Percentiles rank a stretch among this genome's conserved stretches.
phyloP scores from a whole-genome alignment of 495 filamentous ascomycete species.

The Immersiella caudata region DNA sequence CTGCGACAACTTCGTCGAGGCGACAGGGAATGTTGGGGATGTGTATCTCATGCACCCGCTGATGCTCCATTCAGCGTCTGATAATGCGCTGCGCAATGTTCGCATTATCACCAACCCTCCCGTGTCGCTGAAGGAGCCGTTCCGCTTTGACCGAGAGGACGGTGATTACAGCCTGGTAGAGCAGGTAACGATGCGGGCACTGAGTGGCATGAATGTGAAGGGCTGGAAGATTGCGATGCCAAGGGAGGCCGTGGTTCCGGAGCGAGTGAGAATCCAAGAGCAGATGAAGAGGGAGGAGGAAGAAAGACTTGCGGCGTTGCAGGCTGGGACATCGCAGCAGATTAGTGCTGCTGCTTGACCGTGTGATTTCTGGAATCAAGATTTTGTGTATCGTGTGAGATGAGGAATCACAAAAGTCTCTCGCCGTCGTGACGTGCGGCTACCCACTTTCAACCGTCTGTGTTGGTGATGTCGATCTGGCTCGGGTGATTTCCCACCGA shows the following conservation, averaged over 20 bases:
- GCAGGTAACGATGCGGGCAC: constrained; percentile 61
- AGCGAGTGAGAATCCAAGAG: constrained; percentile 49
- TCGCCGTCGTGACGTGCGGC: too few relatives aligned
- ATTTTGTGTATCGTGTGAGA: too few relatives aligned
- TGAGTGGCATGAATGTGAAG: constrained; percentile 59
- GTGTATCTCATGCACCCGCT: constrained; percentile 71
- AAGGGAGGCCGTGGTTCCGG: constrained; percentile 50
- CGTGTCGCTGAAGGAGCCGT: constrained; percentile 63
- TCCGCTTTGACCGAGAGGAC: constrained; percentile 65
- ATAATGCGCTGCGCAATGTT: constrained; percentile 60
- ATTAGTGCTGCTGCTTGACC: constrained; percentile 18
- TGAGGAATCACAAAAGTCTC: neutral
- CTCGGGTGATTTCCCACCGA: neutral
- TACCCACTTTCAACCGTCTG: neutral
- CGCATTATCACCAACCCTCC: constrained; percentile 76
- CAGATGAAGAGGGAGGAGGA: constrained; percentile 54
- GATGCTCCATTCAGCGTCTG: constrained; percentile 70
- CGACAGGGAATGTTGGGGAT: constrained; percentile 65
- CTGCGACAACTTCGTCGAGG: constrained; percentile 62
- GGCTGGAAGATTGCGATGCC: constrained; percentile 65
- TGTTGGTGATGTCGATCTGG: neutral
- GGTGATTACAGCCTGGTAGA: constrained; percentile 69
- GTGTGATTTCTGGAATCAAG: neutral
- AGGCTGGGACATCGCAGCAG: constrained; percentile 13
- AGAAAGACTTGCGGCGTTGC: constrained; percentile 40